Base-by-base conservation (phyloP, 441 rosid species). In the California macrophylla region DNA sequence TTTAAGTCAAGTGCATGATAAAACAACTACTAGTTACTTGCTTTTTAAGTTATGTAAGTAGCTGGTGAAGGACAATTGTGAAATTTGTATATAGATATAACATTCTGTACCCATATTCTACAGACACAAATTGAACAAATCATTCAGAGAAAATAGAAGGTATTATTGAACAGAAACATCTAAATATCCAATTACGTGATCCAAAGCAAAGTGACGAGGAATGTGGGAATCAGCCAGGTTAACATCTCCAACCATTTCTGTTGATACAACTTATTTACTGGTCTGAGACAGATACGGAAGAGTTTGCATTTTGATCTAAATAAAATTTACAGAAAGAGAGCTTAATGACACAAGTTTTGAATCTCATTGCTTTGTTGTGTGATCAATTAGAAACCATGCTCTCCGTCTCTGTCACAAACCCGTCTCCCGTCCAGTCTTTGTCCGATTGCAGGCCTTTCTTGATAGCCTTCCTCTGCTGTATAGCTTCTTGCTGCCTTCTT, bases 351-450 rank as follows among this genome's bases (percentile, higher is more conserved):
- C 60, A 24, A 20, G 60, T 18, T 52, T 40, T 25, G 18, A 15
- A n/a, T n/a, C 54, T 7, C 20, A 47, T n/a, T 47, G 6, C 6
- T 0, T 16, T 0, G 52, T n/a, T 2, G 16, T 15, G 6, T 45
- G 52, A 45, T 60, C 64, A 60, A 2, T 90, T 91, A 34, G 96
- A 94, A 75, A 90, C 97, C 98, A 94, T 94, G 86, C 97, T 94
- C 76, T 92, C 96, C 0, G 87, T 79, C 80, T 92, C 98, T 18
- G 85, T 85, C 58, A 91, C 97, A 63, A 93, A 93, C 67, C 98
- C 97, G 77, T 94, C 98, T 63, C 96, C 96, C 0, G 97, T 93
- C 98, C 98, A 89, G 30, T 93, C 98, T 76, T 89, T 93, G 71
- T 93, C 97, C n/a, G 97, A 91, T 71, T 84, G 85, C 82, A 91